A percentile compares a stretch with the other conserved stretches of the same genome.
These are phyloP conservation scores for Tetrapisispora arboricola DNA, from an alignment of 805 yeast genomes.

Conservation along the genomic window DNA sequence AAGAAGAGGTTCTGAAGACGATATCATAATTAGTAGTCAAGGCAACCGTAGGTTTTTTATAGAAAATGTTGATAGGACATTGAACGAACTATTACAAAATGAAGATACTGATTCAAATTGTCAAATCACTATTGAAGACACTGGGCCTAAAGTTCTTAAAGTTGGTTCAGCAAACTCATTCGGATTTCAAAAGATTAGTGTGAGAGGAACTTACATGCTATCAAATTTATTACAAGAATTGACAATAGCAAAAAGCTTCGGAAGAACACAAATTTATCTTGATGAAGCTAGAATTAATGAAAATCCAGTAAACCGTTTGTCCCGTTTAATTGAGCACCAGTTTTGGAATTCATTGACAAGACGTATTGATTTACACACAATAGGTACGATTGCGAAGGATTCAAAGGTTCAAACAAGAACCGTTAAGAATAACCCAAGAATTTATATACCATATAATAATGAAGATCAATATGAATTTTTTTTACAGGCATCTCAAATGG, in stretches of 20 bases:
- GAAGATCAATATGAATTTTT: constrained; percentile 67
- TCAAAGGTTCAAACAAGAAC: constrained; percentile 59
- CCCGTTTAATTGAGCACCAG: constrained; percentile 59
- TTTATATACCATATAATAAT: constrained; percentile 65
- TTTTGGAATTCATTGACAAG: constrained; percentile 80
- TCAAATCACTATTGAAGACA: constrained; percentile 80
- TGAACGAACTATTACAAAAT: constrained; percentile 52
- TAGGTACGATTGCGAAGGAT: constrained; percentile 65
- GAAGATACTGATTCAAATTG: constrained; percentile 81
- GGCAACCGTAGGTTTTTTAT: constrained; percentile 48
- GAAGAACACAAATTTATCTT: constrained; percentile 63
- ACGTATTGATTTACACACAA: constrained; percentile 48
- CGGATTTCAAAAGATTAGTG: constrained; percentile 62
- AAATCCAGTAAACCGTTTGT: constrained; percentile 73
- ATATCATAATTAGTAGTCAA: constrained; percentile 29
- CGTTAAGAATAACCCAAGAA: constrained; percentile 50
- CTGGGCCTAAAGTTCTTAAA: constrained; percentile 71
- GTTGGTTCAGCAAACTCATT: constrained; percentile 78
- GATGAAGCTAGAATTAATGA: constrained; percentile 80
- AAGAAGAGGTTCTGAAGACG: constrained; percentile 50
- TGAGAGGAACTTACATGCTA: constrained; percentile 83
- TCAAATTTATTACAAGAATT: constrained; percentile 81
- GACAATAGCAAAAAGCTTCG: constrained; percentile 74
- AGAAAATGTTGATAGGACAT: constrained; percentile 62
- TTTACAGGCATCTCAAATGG: constrained; percentile 37